phyloP scores from a whole-genome alignment of 2,329 filamentous ascomycete species.

The Emergomyces africanus region DNA sequence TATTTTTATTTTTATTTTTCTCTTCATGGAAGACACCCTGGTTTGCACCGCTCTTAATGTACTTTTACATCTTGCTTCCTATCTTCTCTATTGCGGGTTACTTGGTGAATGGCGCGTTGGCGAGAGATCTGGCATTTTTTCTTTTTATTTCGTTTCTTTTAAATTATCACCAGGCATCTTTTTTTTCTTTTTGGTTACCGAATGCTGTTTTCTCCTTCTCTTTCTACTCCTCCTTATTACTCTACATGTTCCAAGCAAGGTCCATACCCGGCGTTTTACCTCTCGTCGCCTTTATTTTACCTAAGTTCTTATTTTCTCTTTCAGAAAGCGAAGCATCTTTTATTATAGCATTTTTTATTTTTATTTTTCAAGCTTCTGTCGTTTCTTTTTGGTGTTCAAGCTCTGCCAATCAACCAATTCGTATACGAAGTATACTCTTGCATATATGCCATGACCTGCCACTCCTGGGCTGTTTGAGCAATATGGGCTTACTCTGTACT shows the following conservation, averaged over 20 bases:
- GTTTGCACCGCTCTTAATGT: background rate
- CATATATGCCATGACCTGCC: no score
- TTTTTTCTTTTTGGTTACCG: background rate
- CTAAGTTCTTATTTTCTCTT: background rate
- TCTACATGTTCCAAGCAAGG: background rate
- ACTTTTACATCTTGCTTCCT: background rate
- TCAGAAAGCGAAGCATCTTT: background rate
- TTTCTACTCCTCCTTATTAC: background rate
- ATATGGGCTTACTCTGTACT: no score
- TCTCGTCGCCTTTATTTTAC: background rate
- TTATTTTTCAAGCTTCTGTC: background rate
- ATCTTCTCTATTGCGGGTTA: background rate
- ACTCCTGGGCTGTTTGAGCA: no score
- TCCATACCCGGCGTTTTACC: background rate
- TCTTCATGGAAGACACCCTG: background rate
- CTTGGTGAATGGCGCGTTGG: background rate
- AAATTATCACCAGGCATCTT: background rate
- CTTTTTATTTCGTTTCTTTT: background rate
- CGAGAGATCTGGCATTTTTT: background rate
- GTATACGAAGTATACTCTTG: no score
- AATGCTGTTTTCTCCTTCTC: background rate
- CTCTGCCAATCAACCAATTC: background rate
- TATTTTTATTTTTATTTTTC: background rate
- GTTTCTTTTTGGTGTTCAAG: background rate
- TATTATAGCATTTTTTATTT: no score